Conservation (phyloP, 345 rosid genomes). For the Bretschneidera sinensis region DNA sequence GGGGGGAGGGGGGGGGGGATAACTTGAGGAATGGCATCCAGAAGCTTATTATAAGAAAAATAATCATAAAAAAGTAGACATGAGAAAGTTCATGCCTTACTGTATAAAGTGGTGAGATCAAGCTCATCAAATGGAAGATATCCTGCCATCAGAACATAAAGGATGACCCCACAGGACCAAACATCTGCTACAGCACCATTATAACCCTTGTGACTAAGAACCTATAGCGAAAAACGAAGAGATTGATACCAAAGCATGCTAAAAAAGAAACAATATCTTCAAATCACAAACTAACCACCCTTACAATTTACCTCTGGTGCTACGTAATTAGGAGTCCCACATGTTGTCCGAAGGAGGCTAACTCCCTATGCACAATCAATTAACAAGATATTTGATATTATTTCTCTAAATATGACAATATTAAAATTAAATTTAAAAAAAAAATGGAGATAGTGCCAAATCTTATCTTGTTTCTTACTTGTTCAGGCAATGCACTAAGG, state of each 20-base stretch:
- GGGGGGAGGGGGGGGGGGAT: too few relatives aligned
- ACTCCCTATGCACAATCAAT: slow-evolving; percentile 57
- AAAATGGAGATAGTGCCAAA: not conserved
- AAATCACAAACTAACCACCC: not conserved
- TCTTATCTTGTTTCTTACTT: slow-evolving; percentile 48
- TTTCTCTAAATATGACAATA: not conserved
- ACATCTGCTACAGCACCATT: slow-evolving; percentile 93
- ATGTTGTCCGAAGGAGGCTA: slow-evolving; percentile 79
- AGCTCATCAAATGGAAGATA: slow-evolving; percentile 98
- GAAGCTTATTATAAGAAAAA: slow-evolving; percentile 11
- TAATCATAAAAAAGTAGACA: slow-evolving; percentile 6
- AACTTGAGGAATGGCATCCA: not conserved
- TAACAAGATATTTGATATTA: not conserved
- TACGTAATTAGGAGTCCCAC: slow-evolving; percentile 96
- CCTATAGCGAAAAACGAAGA: slow-evolving; percentile 40
- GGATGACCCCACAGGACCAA: slow-evolving; percentile 98
- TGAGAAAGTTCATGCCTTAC: slow-evolving; percentile 63
- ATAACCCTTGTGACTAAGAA: slow-evolving; percentile 94
- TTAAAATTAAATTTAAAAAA: not conserved
- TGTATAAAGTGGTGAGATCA: slow-evolving; percentile 86
- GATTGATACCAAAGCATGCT: slow-evolving; percentile 8
- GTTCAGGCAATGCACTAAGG: slow-evolving; percentile 83
- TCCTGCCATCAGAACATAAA: slow-evolving; percentile 93
- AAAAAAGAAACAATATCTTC: not conserved
- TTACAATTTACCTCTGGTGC: slow-evolving; percentile 82